Percentiles rank a stretch among this genome's conserved stretches.
phyloP scores from a whole-genome alignment of 495 filamentous ascomycete genomes.

The Amorphotheca resinae region DNA sequence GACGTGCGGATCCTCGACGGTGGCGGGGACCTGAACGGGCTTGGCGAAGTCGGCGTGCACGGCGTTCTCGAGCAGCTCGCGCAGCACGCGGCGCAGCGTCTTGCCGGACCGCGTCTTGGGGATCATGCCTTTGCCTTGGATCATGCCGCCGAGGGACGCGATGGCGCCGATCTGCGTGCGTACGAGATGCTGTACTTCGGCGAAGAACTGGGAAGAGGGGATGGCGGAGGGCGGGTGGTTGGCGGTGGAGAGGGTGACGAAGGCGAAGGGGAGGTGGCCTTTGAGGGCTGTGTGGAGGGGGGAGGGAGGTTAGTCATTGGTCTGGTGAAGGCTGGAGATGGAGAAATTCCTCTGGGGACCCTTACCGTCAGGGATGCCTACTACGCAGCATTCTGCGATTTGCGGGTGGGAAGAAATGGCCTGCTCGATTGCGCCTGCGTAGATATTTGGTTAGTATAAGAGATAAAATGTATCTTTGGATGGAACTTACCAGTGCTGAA shows the following conservation, averaged over 20 bases:
- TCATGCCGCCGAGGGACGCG: constrained; percentile 70
- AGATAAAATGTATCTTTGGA: background rate
- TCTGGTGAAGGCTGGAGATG: background rate
- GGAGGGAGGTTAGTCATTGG: background rate
- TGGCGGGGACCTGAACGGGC: constrained; percentile 37
- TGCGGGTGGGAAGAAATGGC: constrained; percentile 68
- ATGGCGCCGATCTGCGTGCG: constrained; percentile 82
- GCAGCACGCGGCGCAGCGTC: constrained; percentile 67
- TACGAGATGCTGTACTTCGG: constrained; percentile 51
- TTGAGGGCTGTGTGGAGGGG: constrained; percentile 57
- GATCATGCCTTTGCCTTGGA: constrained; percentile 78
- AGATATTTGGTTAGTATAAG: background rate
- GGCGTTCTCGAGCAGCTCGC: constrained; percentile 65
- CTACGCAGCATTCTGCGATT: constrained; percentile 71
- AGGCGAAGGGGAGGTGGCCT: constrained; percentile 84
- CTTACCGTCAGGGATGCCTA: constrained; percentile 60
- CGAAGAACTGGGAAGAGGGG: constrained; percentile 31
- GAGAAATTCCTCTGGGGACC: background rate
- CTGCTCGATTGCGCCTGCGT: constrained; percentile 69
- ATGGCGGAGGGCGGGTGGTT: constrained; percentile 33
- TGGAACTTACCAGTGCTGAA: constrained; percentile 65
- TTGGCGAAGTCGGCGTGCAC: constrained; percentile 37
- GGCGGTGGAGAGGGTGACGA: constrained; percentile 48
- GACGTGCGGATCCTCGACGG: constrained; percentile 39
- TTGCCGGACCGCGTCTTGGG: constrained; percentile 85